Conservation (phyloP, 768 basidiomycete species). For the Suillus bovinus region DNA sequence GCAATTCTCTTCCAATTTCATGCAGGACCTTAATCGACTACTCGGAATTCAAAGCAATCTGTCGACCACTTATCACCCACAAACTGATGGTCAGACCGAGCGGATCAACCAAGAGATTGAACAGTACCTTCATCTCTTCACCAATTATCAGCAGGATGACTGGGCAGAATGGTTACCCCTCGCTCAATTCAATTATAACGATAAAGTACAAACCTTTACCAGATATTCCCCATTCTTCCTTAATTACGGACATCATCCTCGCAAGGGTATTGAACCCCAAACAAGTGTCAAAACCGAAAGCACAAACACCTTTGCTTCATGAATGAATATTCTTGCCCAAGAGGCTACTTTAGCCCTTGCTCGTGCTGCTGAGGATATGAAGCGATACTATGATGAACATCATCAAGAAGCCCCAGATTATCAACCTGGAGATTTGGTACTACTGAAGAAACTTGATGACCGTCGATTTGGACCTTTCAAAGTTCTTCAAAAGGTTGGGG, state of each 20-base stretch:
- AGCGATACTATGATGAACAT: constrained; percentile 18
- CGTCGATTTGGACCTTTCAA: too few species aligned
- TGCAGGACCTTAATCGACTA: constrained; percentile 24
- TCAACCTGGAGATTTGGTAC: too few species aligned
- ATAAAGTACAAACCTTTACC: constrained; percentile 29
- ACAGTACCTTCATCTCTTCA: constrained; percentile 36
- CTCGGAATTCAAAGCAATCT: constrained; percentile 35
- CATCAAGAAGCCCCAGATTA: not conserved
- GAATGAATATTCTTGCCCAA: constrained; percentile 17
- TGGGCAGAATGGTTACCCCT: constrained; percentile 37
- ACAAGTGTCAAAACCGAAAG: constrained; percentile 10
- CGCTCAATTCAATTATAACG: constrained; percentile 37
- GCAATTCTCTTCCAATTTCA: constrained; percentile 33
- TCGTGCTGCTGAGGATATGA: constrained; percentile 26
- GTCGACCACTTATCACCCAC: constrained; percentile 45
- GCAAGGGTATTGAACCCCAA: not conserved
- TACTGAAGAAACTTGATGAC: too few species aligned
- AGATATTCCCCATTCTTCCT: not conserved
- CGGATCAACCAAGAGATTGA: constrained; percentile 39
- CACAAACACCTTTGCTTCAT: constrained; percentile 9
- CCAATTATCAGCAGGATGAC: constrained; percentile 33
- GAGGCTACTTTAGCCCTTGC: not conserved
- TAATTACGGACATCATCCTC: not conserved
- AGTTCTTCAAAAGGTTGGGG: too few species aligned
- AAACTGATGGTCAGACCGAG: constrained; percentile 1